Conservation (phyloP, 176 grass and related monocot genomes). For the Themeda triandra region DNA sequence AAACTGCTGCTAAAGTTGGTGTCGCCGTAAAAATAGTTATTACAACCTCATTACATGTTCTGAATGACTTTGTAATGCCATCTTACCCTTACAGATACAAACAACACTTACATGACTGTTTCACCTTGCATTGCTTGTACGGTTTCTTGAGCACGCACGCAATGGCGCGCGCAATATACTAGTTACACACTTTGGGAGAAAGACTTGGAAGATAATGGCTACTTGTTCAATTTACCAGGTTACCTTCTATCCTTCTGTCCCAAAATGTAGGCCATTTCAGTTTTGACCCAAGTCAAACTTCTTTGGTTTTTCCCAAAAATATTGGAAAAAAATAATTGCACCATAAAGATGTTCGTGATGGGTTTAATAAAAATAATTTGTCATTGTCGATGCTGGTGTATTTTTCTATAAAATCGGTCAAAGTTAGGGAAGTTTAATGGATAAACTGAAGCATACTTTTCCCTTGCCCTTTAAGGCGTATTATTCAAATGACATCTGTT, state of each 20-base stretch:
- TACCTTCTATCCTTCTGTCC: not conserved
- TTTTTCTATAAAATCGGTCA: not conserved
- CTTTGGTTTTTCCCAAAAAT: not conserved
- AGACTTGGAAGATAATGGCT: slow-evolving; percentile 89
- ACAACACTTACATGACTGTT: too few species aligned
- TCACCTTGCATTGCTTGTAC: too few species aligned
- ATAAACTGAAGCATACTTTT: not conserved
- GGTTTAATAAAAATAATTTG: not conserved
- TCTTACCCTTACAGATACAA: too few species aligned
- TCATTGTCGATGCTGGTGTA: not conserved
- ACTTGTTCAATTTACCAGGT: slow-evolving; percentile 66
- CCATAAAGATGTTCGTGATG: not conserved
- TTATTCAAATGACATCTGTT: slow-evolving; percentile 13
- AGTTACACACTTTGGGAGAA: slow-evolving; percentile 74
- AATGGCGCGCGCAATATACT: too few species aligned
- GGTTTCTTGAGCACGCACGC: too few species aligned
- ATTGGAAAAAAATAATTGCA: not conserved
- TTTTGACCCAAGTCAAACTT: not conserved
- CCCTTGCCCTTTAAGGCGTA: not conserved
- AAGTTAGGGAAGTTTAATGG: not conserved
- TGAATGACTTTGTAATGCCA: too few species aligned
- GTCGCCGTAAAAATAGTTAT: too few species aligned
- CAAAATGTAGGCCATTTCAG: not conserved
- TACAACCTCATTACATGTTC: too few species aligned
- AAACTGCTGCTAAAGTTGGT: too few species aligned